Base-by-base conservation (phyloP, 2,329 filamentous ascomycete species). In the Decorospora gaudefroyi region DNA sequence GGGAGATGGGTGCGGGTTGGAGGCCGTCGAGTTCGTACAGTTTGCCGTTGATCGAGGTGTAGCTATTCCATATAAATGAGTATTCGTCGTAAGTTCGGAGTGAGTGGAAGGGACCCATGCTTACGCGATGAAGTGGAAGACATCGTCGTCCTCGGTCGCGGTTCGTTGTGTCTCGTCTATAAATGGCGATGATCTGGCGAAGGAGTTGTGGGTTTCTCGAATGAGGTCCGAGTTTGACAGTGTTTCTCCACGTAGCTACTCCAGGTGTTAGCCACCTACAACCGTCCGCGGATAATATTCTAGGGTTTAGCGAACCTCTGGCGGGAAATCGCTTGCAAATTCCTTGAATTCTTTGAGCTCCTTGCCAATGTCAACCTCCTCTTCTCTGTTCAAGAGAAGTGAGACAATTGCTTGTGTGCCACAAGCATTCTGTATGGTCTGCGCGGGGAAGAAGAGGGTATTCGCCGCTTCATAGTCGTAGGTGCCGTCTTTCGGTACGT, bases 371-470 rank as follows among this genome's bases (percentile, higher is more conserved):
- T 90, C 80, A 35, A 96, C 79, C 29, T 80, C 75, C 27, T 70
- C 78, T 32, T 81, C 80, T 71, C 95, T 87, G 76, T 99, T 99
- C 57, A 99, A 77, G 21, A 97, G 80, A 41, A 97, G 88, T 39
- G 88, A 93, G 27, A 99, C 82, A 32, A 99, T 82, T 3, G 93
- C 93, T 72, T 99, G 93, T 11, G 93, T 99, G 30, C 91, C 93
- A 74, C 93, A 99, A 6, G 93, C 93, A 72, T 99, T 99, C 73
- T 97, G 92, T 69, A 99, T 99, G 3, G 92, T 97, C 76, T 99
- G 93, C 19, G 86, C 85, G 3, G 93, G 93, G 73, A 99, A 99
- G 79, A 96, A 99, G 61, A 96, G 79, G 50, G 81, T 78, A 51
- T 90, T 84, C 12, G 87, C 77, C 10, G 90, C 89, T 11, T 77